Conservation (phyloP, 371 early-diverging fungal species). For the Mortierella polycephala region DNA sequence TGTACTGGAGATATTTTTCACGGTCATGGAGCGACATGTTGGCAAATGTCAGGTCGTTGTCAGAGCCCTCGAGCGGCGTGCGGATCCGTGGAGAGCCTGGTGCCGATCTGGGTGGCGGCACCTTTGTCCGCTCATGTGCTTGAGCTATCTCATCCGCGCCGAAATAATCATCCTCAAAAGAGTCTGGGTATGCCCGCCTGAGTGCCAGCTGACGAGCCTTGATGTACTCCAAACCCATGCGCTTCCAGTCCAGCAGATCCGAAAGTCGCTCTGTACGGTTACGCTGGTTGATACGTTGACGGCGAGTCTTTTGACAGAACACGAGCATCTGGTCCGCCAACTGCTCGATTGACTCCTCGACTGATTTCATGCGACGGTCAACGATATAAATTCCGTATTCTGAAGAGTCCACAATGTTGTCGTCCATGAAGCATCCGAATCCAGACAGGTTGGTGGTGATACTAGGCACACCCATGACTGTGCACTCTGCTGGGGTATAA, state of each 20-base stretch:
- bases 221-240: slow-evolving; percentile 97
- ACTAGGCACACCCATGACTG: slow-evolving; percentile 97
- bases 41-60: slow-evolving; percentile 46
- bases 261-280: slow-evolving; percentile 96
- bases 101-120: slow-evolving; percentile 82
- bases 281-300: slow-evolving; percentile 97
- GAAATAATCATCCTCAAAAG: slow-evolving; percentile 69
- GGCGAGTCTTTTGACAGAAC: slow-evolving; percentile 92
- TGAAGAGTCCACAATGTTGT: slow-evolving; percentile 90
- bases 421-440: slow-evolving; percentile 98
- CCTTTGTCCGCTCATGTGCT: slow-evolving; percentile 62
- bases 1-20: slow-evolving; percentile 43
- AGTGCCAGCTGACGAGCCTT: slow-evolving; percentile 94
- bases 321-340: slow-evolving; percentile 89
- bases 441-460: slow-evolving; percentile 97
- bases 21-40: slow-evolving; percentile 51
- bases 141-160: slow-evolving; percentile 31
- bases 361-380: slow-evolving; percentile 91
- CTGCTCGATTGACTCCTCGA: slow-evolving; percentile 93
- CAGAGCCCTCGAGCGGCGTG: slow-evolving; percentile 42
- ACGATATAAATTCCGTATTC: slow-evolving; percentile 98
- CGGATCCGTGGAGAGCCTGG: slow-evolving; percentile 78
- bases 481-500: slow-evolving; percentile 97
- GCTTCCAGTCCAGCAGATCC: slow-evolving; percentile 97
- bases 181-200: slow-evolving; percentile 88